phyloP scores from a whole-genome alignment of 106 monocot species.

The Ottelia alismoides region DNA sequence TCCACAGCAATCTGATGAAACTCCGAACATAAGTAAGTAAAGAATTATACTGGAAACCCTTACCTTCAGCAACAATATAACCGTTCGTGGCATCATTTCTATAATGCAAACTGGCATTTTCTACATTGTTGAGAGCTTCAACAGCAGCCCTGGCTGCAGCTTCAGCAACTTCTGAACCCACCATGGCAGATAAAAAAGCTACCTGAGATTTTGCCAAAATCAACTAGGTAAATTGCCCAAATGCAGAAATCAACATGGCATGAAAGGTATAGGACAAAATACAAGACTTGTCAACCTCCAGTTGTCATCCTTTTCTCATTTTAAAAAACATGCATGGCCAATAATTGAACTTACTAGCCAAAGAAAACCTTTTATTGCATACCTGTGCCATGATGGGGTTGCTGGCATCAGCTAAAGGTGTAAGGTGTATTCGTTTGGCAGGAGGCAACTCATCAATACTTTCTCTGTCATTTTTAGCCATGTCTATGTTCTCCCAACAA shows the following conservation, averaged over 20 bases:
- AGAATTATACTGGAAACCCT: too few species aligned
- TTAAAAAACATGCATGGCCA: too few species aligned
- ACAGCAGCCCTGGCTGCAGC: constrained; percentile 61
- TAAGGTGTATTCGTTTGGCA: constrained; percentile 39
- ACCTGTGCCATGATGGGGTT: constrained; percentile 99
- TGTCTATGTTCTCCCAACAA: constrained; percentile 4
- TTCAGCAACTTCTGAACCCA: constrained; percentile 55
- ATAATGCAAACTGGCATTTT: too few species aligned
- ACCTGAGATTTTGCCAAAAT: too few species aligned
- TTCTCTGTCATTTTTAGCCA: constrained; percentile 11
- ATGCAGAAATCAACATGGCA: background rate
- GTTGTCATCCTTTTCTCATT: too few species aligned
- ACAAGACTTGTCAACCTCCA: too few species aligned
- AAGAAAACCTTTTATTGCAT: constrained; percentile 1
- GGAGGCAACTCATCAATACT: constrained; percentile 4
- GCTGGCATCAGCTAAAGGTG: constrained; percentile 83
- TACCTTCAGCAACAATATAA: too few species aligned
- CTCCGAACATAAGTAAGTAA: too few species aligned
- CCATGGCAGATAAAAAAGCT: constrained; percentile 81
- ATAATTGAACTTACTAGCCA: constrained; percentile 1
- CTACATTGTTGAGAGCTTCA: constrained; percentile 26
- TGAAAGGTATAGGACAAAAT: too few species aligned
- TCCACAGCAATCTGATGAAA: too few species aligned
- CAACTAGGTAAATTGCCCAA: background rate
- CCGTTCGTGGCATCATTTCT: too few species aligned